Conservation (phyloP, 805 yeast species). For the Starmerella bombi region DNA sequence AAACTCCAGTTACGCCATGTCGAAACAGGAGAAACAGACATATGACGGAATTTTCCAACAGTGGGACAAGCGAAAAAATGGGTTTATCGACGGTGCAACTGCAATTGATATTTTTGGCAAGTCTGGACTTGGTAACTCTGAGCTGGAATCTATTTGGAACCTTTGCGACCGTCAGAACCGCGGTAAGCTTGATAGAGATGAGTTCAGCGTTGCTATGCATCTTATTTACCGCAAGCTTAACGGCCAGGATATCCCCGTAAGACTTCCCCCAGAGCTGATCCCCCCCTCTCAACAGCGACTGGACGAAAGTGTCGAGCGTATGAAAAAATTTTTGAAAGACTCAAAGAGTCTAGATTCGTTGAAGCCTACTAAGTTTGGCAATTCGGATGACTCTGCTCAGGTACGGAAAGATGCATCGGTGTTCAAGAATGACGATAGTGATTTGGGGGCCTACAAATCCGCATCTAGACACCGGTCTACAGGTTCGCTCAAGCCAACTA, state of each 20-base stretch:
- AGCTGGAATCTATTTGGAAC: slow-evolving; percentile 84
- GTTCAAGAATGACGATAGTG: slow-evolving; percentile 57
- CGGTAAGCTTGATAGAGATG: slow-evolving; percentile 76
- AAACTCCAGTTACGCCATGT: slow-evolving; percentile 47
- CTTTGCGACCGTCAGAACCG: slow-evolving; percentile 70
- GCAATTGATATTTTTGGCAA: slow-evolving; percentile 83
- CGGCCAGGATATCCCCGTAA: slow-evolving; percentile 71
- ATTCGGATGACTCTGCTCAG: slow-evolving; percentile 21
- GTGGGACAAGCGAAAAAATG: slow-evolving; percentile 61
- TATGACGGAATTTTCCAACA: slow-evolving; percentile 80
- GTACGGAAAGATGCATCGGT: slow-evolving; percentile 36
- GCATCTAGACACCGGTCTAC: slow-evolving; percentile 43
- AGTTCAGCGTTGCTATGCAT: slow-evolving; percentile 95
- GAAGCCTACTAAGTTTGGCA: slow-evolving; percentile 7
- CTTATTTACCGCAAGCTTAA: slow-evolving; percentile 79
- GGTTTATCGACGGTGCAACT: slow-evolving; percentile 61
- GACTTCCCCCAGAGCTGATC: slow-evolving; percentile 74
- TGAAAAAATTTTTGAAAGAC: slow-evolving; percentile 46
- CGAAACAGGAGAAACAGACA: slow-evolving; percentile 72
- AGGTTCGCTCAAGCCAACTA: slow-evolving; percentile 1
- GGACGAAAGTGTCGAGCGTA: slow-evolving; percentile 53
- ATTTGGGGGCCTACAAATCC: slow-evolving; percentile 47
- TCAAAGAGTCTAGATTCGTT: slow-evolving; percentile 26
- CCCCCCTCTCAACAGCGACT: slow-evolving; percentile 75
- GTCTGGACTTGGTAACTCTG: slow-evolving; percentile 75